Base-by-base conservation (phyloP, 225 moss, liverwort and hornwort genomes). In the Bryum argenteum region DNA sequence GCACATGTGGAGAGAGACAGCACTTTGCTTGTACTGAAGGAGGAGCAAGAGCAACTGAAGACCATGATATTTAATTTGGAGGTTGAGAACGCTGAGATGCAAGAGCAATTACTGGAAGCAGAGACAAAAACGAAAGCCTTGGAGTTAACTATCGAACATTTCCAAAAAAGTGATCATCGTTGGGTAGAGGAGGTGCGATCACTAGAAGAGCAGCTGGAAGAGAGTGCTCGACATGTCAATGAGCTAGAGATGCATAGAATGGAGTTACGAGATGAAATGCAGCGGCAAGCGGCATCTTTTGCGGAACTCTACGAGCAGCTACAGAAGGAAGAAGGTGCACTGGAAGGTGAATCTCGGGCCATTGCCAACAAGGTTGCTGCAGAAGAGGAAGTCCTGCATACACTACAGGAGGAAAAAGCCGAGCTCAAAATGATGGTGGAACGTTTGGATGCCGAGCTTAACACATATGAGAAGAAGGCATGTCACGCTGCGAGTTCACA, bases 381-480 rank as follows among this genome's bases (percentile, higher is more conserved):
- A 41, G 83, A 83, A 66, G 71, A 76, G 28, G 78, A 87, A 63
- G 59, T 87, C 43, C 63, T 87, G 19, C 76, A 67, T 38, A 74
- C 81, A 58, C 79, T 87, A 11, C 80, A 79, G 51, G 83, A 87
- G 63, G 87, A 87, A 66, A 87, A 87, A 66, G 44, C 83, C 28
- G 81, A 87, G 70, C 81, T 87, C 52, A 87, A 79, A 67, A 55
- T 58, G 41, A 83, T 87, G 83, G 87, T 87, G 70, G 83, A 84
- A 64, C 72, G 81, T 20, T 76, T 87, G 54, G 81, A 74, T 66
- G 73, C 87, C 18, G 87, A 87, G 71, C 78, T 87, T 58, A 73
- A 70, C 48, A 16, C 50, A 9, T 79, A 54, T 64, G 81, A 81
- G 64, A 67, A 67, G 62, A 83, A 84, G 73, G 73, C 81, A 37